These are phyloP conservation scores for Cryphonectria naterciae DNA, from an alignment of 2,329 filamentous ascomycete species.

Conservation along the genomic window DNA sequence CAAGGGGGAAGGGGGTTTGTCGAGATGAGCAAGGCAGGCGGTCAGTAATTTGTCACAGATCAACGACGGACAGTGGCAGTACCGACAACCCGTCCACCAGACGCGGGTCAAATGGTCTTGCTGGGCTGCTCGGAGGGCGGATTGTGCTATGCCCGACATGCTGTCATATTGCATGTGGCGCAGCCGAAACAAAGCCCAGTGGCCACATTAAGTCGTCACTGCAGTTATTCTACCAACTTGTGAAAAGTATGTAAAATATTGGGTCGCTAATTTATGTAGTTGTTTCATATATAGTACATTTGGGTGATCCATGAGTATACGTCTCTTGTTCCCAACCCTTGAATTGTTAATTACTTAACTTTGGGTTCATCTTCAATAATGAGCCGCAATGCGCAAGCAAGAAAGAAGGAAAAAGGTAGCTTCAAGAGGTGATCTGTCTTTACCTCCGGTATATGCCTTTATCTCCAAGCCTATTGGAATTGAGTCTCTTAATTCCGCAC, in stretches of 20 bases:
- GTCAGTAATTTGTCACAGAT: background rate
- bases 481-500: background rate
- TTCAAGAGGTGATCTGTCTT: background rate
- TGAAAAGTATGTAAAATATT: background rate
- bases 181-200: background rate
- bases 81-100: constrained; percentile 16
- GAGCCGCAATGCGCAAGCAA: background rate
- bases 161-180: constrained; percentile 10
- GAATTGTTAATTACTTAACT: background rate
- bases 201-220: background rate
- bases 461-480: constrained; percentile 7
- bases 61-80: constrained; percentile 9
- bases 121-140: constrained; percentile 15
- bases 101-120: background rate
- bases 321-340: background rate
- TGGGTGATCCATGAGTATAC: background rate
- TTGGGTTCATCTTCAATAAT: background rate
- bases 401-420: background rate
- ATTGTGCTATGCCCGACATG: constrained; percentile 15
- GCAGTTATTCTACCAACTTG: background rate
- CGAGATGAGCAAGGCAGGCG: constrained; percentile 15
- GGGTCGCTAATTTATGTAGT: too few species aligned
- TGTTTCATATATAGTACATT: background rate
- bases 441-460: background rate
- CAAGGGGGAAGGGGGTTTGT: background rate